These are phyloP conservation scores for Blastobotrys americana DNA, from an alignment of 805 yeast genomes.

Conservation along the genomic window DNA sequence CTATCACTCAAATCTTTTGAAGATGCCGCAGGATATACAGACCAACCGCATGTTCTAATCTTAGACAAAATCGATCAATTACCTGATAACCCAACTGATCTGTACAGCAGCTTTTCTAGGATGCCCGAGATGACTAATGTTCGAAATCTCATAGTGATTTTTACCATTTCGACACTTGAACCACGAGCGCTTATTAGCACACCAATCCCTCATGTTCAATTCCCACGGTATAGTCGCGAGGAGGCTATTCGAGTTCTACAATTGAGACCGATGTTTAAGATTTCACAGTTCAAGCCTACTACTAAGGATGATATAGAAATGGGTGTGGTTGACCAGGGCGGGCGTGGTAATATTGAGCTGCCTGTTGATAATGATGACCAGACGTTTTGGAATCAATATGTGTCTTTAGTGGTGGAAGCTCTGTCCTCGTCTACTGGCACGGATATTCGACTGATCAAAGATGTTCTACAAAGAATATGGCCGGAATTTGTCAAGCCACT, in stretches of 20 bases:
- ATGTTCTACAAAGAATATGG: slow-evolving; percentile 26
- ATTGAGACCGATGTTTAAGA: no score
- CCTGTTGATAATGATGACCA: slow-evolving; percentile 19
- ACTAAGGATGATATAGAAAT: not conserved
- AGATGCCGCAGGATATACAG: slow-evolving; percentile 25
- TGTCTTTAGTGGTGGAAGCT: slow-evolving; percentile 39
- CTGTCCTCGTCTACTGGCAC: slow-evolving; percentile 42
- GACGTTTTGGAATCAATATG: slow-evolving; percentile 38
- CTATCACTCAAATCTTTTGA: slow-evolving; percentile 34
- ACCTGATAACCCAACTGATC: slow-evolving; percentile 36
- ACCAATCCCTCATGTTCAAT: slow-evolving; percentile 39
- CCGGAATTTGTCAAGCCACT: slow-evolving; percentile 27
- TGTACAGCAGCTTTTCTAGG: slow-evolving; percentile 36
- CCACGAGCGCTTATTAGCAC: slow-evolving; percentile 37
- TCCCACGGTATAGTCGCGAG: slow-evolving; percentile 36
- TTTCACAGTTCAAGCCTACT: not conserved
- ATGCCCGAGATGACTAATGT: slow-evolving; percentile 37
- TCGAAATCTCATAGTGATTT: slow-evolving; percentile 35
- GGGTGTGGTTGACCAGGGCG: not conserved
- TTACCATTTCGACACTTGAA: slow-evolving; percentile 39
- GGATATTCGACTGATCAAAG: slow-evolving; percentile 28
- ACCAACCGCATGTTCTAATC: slow-evolving; percentile 40
- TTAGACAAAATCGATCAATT: slow-evolving; percentile 46
- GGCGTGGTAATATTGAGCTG: not conserved
- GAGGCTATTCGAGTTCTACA: slow-evolving; percentile 34